Conservation (phyloP, 352 stramenopile species). For the Achlya hypogyna region DNA sequence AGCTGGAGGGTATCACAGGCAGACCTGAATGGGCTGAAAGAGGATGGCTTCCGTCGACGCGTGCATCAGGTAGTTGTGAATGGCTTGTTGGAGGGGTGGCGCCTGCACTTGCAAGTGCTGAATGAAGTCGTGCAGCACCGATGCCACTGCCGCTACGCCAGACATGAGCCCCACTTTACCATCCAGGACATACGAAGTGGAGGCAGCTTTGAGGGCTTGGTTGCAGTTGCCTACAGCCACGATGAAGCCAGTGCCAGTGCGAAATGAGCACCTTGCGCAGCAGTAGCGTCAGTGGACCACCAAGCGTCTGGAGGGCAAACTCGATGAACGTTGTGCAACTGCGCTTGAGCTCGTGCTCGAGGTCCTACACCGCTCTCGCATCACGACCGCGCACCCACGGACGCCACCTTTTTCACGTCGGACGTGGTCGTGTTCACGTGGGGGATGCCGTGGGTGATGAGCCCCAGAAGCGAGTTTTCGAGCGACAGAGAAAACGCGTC, state of each 20-base stretch:
- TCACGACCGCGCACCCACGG: neutral
- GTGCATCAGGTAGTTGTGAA: conserved; percentile 72
- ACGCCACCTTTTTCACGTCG: conserved; percentile 25
- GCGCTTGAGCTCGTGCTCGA: conserved; percentile 71
- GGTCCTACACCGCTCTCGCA: conserved; percentile 25
- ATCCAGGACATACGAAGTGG: neutral
- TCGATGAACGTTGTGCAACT: conserved; percentile 77
- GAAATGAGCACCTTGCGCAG: conserved; percentile 54
- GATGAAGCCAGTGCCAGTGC: neutral
- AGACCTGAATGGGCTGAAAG: conserved; percentile 74
- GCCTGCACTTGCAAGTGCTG: conserved; percentile 33
- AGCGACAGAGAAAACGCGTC: conserved; percentile 61
- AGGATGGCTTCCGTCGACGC: conserved; percentile 70
- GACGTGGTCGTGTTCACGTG: conserved; percentile 71
- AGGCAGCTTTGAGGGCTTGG: neutral
- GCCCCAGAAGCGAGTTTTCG: conserved; percentile 37
- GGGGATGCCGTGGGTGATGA: conserved; percentile 61
- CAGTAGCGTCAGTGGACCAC: conserved; percentile 40
- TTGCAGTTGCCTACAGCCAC: neutral
- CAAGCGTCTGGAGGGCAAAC: conserved; percentile 49
- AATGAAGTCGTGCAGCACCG: conserved; percentile 37
- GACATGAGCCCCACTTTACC: neutral
- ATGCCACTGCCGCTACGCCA: conserved; percentile 26
- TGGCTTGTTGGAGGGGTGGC: conserved; percentile 40
- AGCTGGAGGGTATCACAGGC: neutral